Evolutionary conservation across 495 filamentous ascomycete species (phyloP), one percentile per base, ranked within the genome.

Genomic region (Physcia stellaris): DNA sequence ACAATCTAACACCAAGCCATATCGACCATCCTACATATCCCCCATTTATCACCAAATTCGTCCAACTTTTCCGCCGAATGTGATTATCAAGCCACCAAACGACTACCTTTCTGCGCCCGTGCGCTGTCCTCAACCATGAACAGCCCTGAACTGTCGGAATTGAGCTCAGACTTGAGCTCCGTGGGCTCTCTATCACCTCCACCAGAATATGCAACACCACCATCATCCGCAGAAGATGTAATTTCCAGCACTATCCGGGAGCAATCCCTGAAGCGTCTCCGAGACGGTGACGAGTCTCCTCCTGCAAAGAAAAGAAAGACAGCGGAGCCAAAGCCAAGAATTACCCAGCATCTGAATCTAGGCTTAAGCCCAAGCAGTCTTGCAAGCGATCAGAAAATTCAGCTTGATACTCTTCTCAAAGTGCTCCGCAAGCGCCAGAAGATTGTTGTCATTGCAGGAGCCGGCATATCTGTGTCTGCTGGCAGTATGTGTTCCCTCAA

Each of bases 401-500:
- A 81, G 32, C 58, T 94, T 6, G 70, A 79, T 36, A 67, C 75
- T 35, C 64, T 98, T 11, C 58, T 84, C 26, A 73, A 80, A 36
- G 77, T 73, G n/a, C 59, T 98, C 43, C 78, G 80, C 40, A 82
- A 82, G 53, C 90, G 86, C 60, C 79, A 80, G 57, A 95, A 94
- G 62, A 94, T 98, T 49, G 84, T 98, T 15, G 85, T 94, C 29
- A 83, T 98, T 58, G 88, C 88, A 22, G 90, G 90, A 35, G 90
- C 90, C 23, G 90, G 90, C 36, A 96, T 98, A 43, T 96, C 90
- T 24, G 88, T 92, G 11, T 84, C 86, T 32, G 92, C 90, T 46
- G 90, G 90, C 39, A 90, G 86, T 94, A 78, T 50, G 84, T 78
- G 39, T 50, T 40, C 32, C 31, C 43, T 40, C 42, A 52, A 73